Base-by-base conservation (phyloP, 345 rosid species). In the Corchorus capsularis region DNA sequence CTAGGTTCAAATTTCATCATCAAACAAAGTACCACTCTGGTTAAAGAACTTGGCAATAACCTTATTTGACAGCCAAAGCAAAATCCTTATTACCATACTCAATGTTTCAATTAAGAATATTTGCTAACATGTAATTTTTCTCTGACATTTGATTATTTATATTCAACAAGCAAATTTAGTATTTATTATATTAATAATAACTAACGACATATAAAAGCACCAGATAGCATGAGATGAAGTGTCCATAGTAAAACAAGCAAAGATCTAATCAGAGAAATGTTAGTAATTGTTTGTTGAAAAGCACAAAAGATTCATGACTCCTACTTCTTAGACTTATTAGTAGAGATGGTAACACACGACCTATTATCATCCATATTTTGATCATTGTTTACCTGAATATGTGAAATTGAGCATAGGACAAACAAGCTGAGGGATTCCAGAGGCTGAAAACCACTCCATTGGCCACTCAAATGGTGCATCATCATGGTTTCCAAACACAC, bases 401-500 rank as follows among this genome's bases (percentile, higher is more conserved):
- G 91, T 83, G 6, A 82, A 86, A 52, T 82, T 87, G 0, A 75
- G 63, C 4, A 11, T 39, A 9, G 90, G 89, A 69, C 99, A 93
- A 32, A 14, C 67, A 80, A 87, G 45, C 19, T 78, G 89, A 75
- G 97, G 99, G 72, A 93, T 80, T 49, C 97, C 96, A 8, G 90
- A 64, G 74, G 89, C 57, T 4, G 91, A 90, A 82, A 95, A 93
- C 99, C 99, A 93, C 64, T 88, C 88, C 57, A 87, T 64, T 12
- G 94, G 98, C 98, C 98, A 92, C 55, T 63, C 85, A 3, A 95
- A 95, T 1, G 90, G 71, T 2, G 96, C 93, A 67, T 95, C 97
- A 32, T 95, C 97, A 49, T 93, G 98, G 87, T 93, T 93, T 63
- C 99, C 97, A 76, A 93, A 92, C 39, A 93, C 83, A 74, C 86